Evolutionary conservation across 2,329 filamentous ascomycete genomes (phyloP).

Genomic region (Colletotrichum sp.): DNA sequence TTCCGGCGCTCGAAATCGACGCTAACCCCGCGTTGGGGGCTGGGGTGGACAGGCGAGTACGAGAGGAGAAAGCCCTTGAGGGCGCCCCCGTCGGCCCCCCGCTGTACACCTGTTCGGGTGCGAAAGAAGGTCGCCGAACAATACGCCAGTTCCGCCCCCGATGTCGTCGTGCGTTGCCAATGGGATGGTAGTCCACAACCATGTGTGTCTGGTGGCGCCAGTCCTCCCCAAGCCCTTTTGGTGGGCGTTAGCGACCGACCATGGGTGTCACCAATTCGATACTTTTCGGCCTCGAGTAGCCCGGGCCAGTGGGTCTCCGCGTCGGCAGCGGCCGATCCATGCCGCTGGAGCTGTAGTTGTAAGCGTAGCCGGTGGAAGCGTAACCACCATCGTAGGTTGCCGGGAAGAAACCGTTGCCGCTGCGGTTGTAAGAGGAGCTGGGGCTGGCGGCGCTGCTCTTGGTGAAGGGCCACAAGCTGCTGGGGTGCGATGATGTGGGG

Average conservation of each 20-base stretch:
- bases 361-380: conserved; percentile 38
- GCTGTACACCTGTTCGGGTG: background rate
- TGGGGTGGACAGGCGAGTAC: conserved; percentile 11
- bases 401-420: conserved; percentile 48
- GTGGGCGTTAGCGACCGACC: conserved; percentile 48
- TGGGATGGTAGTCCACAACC: background rate
- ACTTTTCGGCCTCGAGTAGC: conserved; percentile 64
- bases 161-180: background rate
- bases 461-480: conserved; percentile 57
- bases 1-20: conserved; percentile 9
- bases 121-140: background rate
- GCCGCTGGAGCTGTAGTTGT: conserved; percentile 41
- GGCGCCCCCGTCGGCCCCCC: background rate
- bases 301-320: conserved; percentile 49
- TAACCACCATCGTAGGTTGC: conserved; percentile 58
- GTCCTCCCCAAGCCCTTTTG: background rate
- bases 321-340: conserved; percentile 63
- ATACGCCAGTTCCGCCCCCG: background rate
- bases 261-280: conserved; percentile 69
- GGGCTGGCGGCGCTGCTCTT: conserved; percentile 58
- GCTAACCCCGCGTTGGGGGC: conserved; percentile 13
- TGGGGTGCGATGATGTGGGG: conserved; percentile 46
- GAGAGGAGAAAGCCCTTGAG: background rate
- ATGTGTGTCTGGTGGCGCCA: background rate
- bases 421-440: conserved; percentile 55